Evolutionary conservation across 2,329 filamentous ascomycete genomes (phyloP).

Genomic region (Neurospora crassa): DNA sequence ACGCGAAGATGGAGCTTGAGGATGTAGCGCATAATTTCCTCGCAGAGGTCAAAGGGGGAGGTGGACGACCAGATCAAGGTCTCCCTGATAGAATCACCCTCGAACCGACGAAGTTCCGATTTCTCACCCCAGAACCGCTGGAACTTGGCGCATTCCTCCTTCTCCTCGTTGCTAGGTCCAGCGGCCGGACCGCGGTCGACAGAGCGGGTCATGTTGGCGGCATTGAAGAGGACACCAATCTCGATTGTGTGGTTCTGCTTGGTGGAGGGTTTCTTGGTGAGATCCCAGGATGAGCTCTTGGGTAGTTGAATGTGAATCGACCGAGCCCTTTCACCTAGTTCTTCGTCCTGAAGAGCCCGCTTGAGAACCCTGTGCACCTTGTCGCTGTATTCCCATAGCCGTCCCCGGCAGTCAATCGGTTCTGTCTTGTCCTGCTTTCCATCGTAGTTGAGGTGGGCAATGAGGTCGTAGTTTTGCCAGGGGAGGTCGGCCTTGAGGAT

Average conservation of each 20-base stretch:
- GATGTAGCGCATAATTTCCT: constrained; percentile 70
- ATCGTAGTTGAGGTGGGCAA: constrained; percentile 24
- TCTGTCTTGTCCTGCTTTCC: constrained; percentile 4
- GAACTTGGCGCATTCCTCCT: constrained; percentile 71
- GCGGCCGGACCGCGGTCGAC: constrained; percentile 76
- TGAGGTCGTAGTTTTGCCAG: constrained; percentile 45
- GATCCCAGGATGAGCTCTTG: constrained; percentile 32
- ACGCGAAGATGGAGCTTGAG: constrained; percentile 60
- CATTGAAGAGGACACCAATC: constrained; percentile 64
- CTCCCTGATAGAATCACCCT: constrained; percentile 87
- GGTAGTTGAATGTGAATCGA: constrained; percentile 51
- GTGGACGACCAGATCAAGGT: constrained; percentile 75
- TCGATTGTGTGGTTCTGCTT: constrained; percentile 28
- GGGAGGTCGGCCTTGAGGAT: constrained; percentile 52
- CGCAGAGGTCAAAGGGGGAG: constrained; percentile 54
- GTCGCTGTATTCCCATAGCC: constrained; percentile 35
- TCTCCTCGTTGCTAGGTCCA: constrained; percentile 56
- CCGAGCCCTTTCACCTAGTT: constrained; percentile 67
- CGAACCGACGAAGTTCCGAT: constrained; percentile 86
- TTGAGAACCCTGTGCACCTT: constrained; percentile 56
- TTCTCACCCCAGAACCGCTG: constrained; percentile 93
- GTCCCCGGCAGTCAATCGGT: constrained; percentile 29
- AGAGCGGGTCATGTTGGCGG: constrained; percentile 59
- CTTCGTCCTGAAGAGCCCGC: constrained; percentile 62
- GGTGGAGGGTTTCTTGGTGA: constrained; percentile 29